phyloP scores from a whole-genome alignment of 2,329 filamentous ascomycete species.

The Aspergillus sergii region DNA sequence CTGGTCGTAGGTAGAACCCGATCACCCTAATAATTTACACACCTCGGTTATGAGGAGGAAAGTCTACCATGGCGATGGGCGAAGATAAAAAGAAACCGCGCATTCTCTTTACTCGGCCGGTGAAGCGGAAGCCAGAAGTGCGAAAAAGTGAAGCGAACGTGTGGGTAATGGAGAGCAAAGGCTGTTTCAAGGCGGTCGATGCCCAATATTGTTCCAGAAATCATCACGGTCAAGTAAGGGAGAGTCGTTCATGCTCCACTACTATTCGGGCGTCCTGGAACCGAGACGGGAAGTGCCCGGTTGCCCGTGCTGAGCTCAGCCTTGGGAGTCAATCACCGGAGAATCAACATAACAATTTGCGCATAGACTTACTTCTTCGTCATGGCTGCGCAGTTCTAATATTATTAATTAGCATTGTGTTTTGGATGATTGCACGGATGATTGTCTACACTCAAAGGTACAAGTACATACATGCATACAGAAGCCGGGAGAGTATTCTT shows the following conservation, averaged over 20 bases:
- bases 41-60: slow-evolving; percentile 1
- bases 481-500: background rate
- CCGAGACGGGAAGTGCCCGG: slow-evolving; percentile 4
- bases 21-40: background rate
- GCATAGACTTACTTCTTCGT: background rate
- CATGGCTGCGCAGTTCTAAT: background rate
- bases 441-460: slow-evolving; percentile 1
- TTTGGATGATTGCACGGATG: background rate
- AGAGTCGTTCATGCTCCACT: background rate
- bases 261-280: background rate
- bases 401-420: background rate
- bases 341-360: background rate
- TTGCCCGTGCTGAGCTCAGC: slow-evolving; percentile 4
- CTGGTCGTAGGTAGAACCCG: background rate
- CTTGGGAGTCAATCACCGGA: background rate
- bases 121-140: background rate
- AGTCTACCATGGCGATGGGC: background rate
- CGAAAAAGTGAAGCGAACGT: slow-evolving; percentile 1
- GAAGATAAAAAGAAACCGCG: slow-evolving; percentile 11
- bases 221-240: background rate
- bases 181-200: slow-evolving; percentile 4
- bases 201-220: background rate
- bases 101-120: background rate
- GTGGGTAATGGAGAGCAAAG: background rate
- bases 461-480: background rate